Base-by-base conservation (phyloP, 2,329 filamentous ascomycete species). In the Coniosporium uncinatum region DNA sequence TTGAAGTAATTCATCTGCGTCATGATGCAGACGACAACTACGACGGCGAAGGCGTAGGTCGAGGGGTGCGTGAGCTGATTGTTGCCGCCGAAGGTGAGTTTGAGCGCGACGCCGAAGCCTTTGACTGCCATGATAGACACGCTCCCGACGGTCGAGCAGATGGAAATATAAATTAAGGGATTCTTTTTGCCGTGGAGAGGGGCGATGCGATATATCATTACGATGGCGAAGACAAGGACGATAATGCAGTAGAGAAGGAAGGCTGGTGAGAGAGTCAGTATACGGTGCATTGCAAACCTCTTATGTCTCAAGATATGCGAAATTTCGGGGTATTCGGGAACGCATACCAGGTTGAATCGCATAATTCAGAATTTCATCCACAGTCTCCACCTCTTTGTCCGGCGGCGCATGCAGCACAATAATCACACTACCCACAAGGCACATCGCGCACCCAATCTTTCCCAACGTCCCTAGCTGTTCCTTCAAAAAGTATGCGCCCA, bases 1-100 rank as follows among this genome's bases (percentile, higher is more conserved):
- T 98, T 98, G 68, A 98, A 95, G 66, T 98, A 98, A 66, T 98
- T 98, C 93, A 98, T 97, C 73, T 98, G 93, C 6, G 90, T 96
- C 51, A 98, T 64, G 58, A 98, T 97, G 71, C 93, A 98, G 49
- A 96, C 88, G 3, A 76, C 75, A 0, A 90, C 93, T 49, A 97
- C 79, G 50, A 98, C 96, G 65, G 91, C 83, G 62, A 98, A 98
- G 48, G 96, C 90, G 55, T 98, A 98, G 45, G 94, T 98, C 38
- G 89, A 95, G 2, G 94, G 88, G 53, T 95, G 88, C 4, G 79
- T 81, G 63, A 98, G 96, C 64, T 98, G 93, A 66, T 98, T 98
- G 65, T 94, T 85, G 41, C 91, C 93, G 37, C 77, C 81, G 51
- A 98, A 79, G 0, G 91, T 97, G 57, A 98, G 81, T 69, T 98